phyloP scores from a whole-genome alignment of 805 yeast species.

The Yamadazyma kitorensis region DNA sequence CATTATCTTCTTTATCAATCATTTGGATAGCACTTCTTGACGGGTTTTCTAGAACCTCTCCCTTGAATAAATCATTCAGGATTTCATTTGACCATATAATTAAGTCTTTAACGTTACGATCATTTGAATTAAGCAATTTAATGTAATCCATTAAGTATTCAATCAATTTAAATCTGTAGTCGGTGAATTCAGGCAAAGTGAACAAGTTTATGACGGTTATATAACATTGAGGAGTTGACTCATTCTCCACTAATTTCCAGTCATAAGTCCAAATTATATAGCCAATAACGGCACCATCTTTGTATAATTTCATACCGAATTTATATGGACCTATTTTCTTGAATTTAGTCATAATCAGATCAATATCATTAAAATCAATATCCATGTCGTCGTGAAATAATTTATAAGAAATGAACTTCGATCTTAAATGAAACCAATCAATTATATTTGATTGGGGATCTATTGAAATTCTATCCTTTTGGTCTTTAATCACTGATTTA shows the following conservation, averaged over 20 bases:
- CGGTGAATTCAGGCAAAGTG: conserved; percentile 1
- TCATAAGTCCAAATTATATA: conserved; percentile 40
- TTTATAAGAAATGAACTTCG: conserved; percentile 28
- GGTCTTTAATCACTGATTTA: conserved; percentile 23
- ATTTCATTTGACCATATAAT: conserved; percentile 32
- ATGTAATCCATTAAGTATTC: conserved; percentile 10
- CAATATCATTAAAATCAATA: conserved; percentile 5
- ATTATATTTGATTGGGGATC: conserved; percentile 24
- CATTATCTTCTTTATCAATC: conserved; percentile 23
- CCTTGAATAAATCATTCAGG: conserved; percentile 3
- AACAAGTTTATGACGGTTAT: conserved; percentile 4
- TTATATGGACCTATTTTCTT: conserved; percentile 23
- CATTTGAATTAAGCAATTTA: conserved; percentile 1
- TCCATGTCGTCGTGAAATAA: conserved; percentile 13
- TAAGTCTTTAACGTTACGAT: conserved; percentile 1
- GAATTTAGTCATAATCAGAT: conserved; percentile 20
- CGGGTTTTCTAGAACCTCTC: conserved; percentile 21
- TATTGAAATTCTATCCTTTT: conserved; percentile 27
- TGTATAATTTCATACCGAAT: conserved; percentile 29
- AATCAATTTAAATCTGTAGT: conserved; percentile 1
- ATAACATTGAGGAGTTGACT: background rate
- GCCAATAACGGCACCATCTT: conserved; percentile 21
- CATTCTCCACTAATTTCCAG: conserved; percentile 10
- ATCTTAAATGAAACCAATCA: conserved; percentile 44
- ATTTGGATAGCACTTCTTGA: conserved; percentile 36